Percentiles rank a stretch among this genome's conserved stretches.
phyloP scores from a whole-genome alignment of 106 monocot genomes.

The Platanthera zijinensis region DNA sequence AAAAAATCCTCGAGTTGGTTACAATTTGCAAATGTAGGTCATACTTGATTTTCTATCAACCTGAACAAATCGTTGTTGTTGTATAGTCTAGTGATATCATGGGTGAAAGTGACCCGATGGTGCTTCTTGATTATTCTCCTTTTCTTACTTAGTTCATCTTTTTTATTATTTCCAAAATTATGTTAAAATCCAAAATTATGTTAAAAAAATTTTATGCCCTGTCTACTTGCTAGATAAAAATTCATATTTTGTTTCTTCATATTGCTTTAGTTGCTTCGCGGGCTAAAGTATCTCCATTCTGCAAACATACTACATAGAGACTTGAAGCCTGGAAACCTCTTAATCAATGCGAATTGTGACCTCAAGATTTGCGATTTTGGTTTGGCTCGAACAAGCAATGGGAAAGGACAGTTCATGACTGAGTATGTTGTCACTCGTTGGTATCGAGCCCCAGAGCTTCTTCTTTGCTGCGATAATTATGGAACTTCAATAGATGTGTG shows the following conservation, averaged over 20 bases:
- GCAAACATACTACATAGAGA: constrained; percentile 76
- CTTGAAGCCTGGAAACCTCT: constrained; percentile 69
- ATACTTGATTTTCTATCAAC: no score
- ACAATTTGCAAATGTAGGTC: no score
- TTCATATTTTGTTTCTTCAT: background rate
- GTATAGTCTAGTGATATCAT: background rate
- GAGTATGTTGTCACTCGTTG: constrained; percentile 78
- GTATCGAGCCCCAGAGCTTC: constrained; percentile 68
- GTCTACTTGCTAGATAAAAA: background rate
- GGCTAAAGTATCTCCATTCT: constrained; percentile 65
- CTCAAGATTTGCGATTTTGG: constrained; percentile 79
- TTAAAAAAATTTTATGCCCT: background rate
- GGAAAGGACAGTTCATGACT: constrained; percentile 53
- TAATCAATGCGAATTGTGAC: constrained; percentile 71
- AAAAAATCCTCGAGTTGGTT: no score
- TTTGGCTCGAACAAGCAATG: constrained; percentile 48
- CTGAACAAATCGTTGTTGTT: background rate
- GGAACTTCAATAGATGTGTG: constrained; percentile 77
- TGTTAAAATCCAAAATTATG: no score
- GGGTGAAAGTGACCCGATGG: background rate
- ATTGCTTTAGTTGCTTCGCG: constrained; percentile 28
- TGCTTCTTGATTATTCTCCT: background rate
- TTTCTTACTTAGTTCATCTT: background rate
- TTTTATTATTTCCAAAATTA: constrained; percentile 1
- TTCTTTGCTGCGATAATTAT: constrained; percentile 68